These are phyloP conservation scores for Suillus clintonianus DNA, from an alignment of 768 basidiomycete genomes.

Conservation along the genomic window DNA sequence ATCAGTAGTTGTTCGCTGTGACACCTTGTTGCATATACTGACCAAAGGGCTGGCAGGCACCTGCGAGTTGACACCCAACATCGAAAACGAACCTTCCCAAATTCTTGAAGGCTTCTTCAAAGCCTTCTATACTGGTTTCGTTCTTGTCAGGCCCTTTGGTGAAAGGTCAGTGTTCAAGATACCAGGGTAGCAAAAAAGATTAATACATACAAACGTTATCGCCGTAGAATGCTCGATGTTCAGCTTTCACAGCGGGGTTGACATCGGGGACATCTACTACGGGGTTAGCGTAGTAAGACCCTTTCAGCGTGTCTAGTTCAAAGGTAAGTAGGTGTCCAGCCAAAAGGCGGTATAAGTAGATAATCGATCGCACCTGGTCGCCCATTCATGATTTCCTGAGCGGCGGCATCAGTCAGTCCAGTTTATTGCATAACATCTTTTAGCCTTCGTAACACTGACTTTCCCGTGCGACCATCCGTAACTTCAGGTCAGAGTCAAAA, in stretches of 20 bases:
- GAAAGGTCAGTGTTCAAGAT: not conserved
- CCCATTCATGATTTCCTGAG: constrained; percentile 94
- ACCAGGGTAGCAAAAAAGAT: not conserved
- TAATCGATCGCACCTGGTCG: constrained; percentile 57
- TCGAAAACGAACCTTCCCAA: constrained; percentile 81
- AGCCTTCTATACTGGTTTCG: constrained; percentile 66
- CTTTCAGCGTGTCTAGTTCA: constrained; percentile 78
- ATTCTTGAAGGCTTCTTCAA: constrained; percentile 87
- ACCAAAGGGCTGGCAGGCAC: constrained; percentile 93
- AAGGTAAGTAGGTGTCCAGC: constrained; percentile 4
- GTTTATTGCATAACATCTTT: not conserved
- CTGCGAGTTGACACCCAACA: constrained; percentile 79
- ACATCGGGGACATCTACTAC: constrained; percentile 68
- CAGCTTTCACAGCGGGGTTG: constrained; percentile 48
- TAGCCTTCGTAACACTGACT: constrained; percentile 36
- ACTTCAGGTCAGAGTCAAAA: constrained; percentile 34
- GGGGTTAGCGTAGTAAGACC: constrained; percentile 90
- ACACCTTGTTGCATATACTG: constrained; percentile 9
- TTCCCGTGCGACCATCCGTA: constrained; percentile 99
- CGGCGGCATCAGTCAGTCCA: not conserved
- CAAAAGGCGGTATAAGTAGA: not conserved
- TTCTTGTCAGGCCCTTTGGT: constrained; percentile 61
- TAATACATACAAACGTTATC: constrained; percentile 76
- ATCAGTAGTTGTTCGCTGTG: not conserved
- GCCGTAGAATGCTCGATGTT: constrained; percentile 84